Evolutionary conservation across 2,329 filamentous ascomycete genomes (phyloP), one percentile per base, ranked within the genome.

Genomic region (Alternaria sp.): DNA sequence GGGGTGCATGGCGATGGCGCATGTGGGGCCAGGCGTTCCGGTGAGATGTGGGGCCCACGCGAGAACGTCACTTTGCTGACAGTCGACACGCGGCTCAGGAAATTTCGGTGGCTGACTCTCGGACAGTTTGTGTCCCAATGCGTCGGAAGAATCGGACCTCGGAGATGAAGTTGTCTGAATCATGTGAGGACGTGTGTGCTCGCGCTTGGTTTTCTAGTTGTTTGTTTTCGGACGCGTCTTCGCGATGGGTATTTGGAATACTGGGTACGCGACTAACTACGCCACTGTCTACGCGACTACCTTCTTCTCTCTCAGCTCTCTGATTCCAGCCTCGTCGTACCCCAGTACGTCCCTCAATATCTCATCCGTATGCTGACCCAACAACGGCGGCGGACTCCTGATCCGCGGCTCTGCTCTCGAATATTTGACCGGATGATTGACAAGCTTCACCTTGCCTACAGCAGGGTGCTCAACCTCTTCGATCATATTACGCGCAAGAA

Each of bases 381-480:
- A 81, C n/a, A 90, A 90, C 1, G 96, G 96, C 23, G 96, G 96
- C 36, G 92, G 87, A 3, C 84, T 90, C 25, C 95, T 85, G 36
- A 97, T 89, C 10, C 87, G 87, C 0, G 93, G 93, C 71, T 88
- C 88, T 25, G 90, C 91, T 69, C 94, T 89, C 6, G 93, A 97
- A 79, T 94, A 97, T 79, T 98, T 98, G 64, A 98, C 90, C 0
- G 96, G 96, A 2, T 93, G 95, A 76, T 96, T 97, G 59, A 99
- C 90, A 75, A 98, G 83, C 80, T 93, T 94, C 66, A 98, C 89
- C 1, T 89, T 87, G 0, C 96, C 96, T 77, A 94, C 97, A 12
- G 86, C 85, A 8, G 87, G 87, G 77, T 99, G 96, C 0, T 97
- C 87, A 52, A 97, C 85, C 77, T 97, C 90, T 10, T 92, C 88